Conservation (phyloP, 2,329 filamentous ascomycete genomes). For the Apiospora aurea region DNA sequence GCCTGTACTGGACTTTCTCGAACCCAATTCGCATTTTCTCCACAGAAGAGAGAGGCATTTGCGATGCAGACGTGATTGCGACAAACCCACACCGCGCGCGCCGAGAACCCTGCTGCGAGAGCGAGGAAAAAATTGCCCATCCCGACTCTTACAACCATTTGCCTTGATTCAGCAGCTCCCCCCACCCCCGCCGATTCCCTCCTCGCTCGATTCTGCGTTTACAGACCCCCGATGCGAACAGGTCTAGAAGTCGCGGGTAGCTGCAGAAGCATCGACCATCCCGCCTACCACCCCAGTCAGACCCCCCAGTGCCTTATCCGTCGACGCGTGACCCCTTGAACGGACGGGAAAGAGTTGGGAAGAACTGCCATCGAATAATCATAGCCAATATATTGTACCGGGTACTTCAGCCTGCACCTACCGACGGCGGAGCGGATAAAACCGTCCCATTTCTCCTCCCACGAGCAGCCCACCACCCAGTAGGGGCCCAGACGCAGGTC, state of each 20-base stretch:
- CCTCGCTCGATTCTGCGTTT: slow-evolving; percentile 9
- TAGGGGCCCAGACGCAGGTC: slow-evolving; percentile 37
- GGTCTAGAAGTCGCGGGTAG: slow-evolving; percentile 45
- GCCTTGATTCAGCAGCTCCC: slow-evolving; percentile 8
- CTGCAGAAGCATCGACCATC: slow-evolving; percentile 47
- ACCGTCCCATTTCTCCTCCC: slow-evolving; percentile 33
- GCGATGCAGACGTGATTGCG: slow-evolving; percentile 15
- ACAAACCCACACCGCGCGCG: slow-evolving; percentile 6
- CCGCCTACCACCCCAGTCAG: slow-evolving; percentile 45
- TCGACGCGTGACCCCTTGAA: slow-evolving; percentile 45
- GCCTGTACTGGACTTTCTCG: neutral
- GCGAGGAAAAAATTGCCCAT: neutral
- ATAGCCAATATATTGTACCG: slow-evolving; percentile 20
- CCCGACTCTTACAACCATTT: slow-evolving; percentile 4
- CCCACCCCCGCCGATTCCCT: neutral
- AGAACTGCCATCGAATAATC: slow-evolving; percentile 28
- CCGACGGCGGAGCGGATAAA: slow-evolving; percentile 35
- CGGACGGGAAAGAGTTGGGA: slow-evolving; percentile 27
- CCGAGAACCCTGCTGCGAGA: slow-evolving; percentile 6
- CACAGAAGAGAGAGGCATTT: neutral
- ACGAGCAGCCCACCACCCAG: slow-evolving; percentile 28
- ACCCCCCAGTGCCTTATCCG: slow-evolving; percentile 47
- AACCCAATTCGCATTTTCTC: neutral
- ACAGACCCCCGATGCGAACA: slow-evolving; percentile 40
- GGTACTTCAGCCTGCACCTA: slow-evolving; percentile 15